These are phyloP conservation scores for Cryptosporidium andersoni DNA, from an alignment of 169 alveolate species.

Conservation along the genomic window DNA sequence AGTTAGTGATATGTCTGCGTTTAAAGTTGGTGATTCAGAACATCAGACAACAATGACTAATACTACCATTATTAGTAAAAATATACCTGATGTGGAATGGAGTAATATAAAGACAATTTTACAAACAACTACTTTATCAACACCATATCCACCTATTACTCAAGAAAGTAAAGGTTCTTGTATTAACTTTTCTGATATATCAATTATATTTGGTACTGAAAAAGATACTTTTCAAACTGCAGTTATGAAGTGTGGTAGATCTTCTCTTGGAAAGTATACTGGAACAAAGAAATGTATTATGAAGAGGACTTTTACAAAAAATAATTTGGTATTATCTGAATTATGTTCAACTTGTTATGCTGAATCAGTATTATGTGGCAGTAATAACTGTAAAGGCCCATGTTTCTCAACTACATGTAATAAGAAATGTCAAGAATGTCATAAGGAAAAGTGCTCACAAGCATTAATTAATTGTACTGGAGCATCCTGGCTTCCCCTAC, in stretches of 20 bases:
- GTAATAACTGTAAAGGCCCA: slow-evolving; percentile 48
- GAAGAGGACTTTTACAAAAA: background rate
- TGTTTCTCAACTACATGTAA: slow-evolving; percentile 58
- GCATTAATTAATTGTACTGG: slow-evolving; percentile 1
- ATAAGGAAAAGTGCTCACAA: slow-evolving; percentile 12
- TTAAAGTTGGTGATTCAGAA: too few species aligned
- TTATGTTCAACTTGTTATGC: slow-evolving; percentile 30
- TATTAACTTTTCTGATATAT: slow-evolving; percentile 12
- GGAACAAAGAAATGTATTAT: slow-evolving; percentile 32
- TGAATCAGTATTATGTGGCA: slow-evolving; percentile 46
- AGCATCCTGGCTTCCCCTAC: slow-evolving; percentile 35
- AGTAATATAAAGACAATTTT: background rate
- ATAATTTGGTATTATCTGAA: slow-evolving; percentile 1
- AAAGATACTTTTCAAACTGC: slow-evolving; percentile 9
- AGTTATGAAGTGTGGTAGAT: slow-evolving; percentile 49
- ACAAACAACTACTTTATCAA: background rate
- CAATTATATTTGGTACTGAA: slow-evolving; percentile 12
- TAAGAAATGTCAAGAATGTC: slow-evolving; percentile 50
- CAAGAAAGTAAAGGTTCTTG: slow-evolving; percentile 32
- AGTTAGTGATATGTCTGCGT: too few species aligned
- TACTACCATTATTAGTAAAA: slow-evolving; percentile 17
- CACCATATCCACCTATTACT: slow-evolving; percentile 55
- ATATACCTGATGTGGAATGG: too few species aligned
- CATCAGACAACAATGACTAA: background rate
- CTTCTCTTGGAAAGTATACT: slow-evolving; percentile 42